Evolutionary conservation across 2,329 filamentous ascomycete genomes (phyloP), one percentile per base, ranked within the genome.

Genomic region (Fusarium nygamai): DNA sequence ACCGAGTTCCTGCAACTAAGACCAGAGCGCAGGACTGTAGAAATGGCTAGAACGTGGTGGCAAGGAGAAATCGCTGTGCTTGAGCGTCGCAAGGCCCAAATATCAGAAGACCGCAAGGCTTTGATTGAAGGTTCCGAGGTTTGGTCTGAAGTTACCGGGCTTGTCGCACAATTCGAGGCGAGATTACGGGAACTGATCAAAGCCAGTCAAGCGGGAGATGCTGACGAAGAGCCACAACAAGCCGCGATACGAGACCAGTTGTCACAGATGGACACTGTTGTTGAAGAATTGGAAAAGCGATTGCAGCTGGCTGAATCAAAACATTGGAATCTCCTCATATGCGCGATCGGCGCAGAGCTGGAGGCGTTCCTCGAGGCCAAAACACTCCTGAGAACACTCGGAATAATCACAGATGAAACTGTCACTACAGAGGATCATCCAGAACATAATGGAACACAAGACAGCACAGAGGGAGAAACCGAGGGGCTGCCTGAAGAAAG

Each of bases 241-340:
- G 81, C 84, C 5, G 79, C 84, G 3, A 81, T 88, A 51, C 82
- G 79, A 47, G 78, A 80, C 8, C 88, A 91, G 64, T 82, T 92
- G 24, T 78, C 76, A 9, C 86, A 88, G 69, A 91, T 95, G 86
- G 84, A 87, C 34, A 79, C 78, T 7, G 87, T 92, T 9, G 86
- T 92, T 19, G 75, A 78, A 2, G 86, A 87, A 6, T 82, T 96
- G 8, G 86, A 91, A 61, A 82, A 85, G 22, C 86, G 87, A 27
- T 77, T 91, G 33, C 83, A 85, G 4, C 78, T 87, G 6, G 91
- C 91, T 0, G 89, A 93, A 69, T 83, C 85, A 3, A 88, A 88
- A 64, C 86, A 88, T 22, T 96, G 93, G 93, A 95, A 92, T 64
- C 83, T 95, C 22, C 85, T 96, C 24, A 91, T 95, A 9, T 93